Evolutionary conservation across 805 yeast species (phyloP).

Genomic region (Alloascoidea hylecoeti): DNA sequence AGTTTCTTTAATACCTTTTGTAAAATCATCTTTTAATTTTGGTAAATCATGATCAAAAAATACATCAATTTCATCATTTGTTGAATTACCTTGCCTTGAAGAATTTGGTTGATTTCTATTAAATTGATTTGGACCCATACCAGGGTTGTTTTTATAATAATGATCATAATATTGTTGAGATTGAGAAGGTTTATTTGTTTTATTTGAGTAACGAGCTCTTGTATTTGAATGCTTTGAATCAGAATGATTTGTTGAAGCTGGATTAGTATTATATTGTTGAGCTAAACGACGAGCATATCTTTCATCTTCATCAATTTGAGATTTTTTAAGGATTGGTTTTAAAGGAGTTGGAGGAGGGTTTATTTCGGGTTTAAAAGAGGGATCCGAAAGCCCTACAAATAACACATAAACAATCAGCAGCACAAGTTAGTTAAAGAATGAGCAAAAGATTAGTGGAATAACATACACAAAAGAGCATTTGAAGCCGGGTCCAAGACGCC

Average conservation of each 20-base stretch:
- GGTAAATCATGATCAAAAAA: not conserved
- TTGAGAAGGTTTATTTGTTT: not conserved
- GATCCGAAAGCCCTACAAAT: slow-evolving; percentile 28
- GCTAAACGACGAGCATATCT: slow-evolving; percentile 70
- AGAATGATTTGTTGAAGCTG: slow-evolving; percentile 8
- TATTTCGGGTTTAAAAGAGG: slow-evolving; percentile 8
- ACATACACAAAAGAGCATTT: slow-evolving; percentile 67
- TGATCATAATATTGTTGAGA: not conserved
- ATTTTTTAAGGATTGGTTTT: not conserved
- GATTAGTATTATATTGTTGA: slow-evolving; percentile 30
- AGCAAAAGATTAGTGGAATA: slow-evolving; percentile 16
- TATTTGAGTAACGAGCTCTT: slow-evolving; percentile 2
- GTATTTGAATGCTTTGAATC: slow-evolving; percentile 6
- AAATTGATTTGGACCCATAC: too few relatives aligned
- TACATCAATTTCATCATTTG: not conserved
- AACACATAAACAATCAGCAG: slow-evolving; percentile 6
- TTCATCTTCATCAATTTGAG: slow-evolving; percentile 47
- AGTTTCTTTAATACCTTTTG: not conserved
- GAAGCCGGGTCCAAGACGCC: slow-evolving; percentile 79
- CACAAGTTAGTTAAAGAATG: not conserved
- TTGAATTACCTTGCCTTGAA: not conserved
- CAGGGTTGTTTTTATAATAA: too few relatives aligned
- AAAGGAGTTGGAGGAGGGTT: slow-evolving; percentile 2
- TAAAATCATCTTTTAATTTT: not conserved
- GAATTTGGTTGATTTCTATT: too few relatives aligned